Conservation (phyloP, 768 basidiomycete genomes). For the Suillus luteus region DNA sequence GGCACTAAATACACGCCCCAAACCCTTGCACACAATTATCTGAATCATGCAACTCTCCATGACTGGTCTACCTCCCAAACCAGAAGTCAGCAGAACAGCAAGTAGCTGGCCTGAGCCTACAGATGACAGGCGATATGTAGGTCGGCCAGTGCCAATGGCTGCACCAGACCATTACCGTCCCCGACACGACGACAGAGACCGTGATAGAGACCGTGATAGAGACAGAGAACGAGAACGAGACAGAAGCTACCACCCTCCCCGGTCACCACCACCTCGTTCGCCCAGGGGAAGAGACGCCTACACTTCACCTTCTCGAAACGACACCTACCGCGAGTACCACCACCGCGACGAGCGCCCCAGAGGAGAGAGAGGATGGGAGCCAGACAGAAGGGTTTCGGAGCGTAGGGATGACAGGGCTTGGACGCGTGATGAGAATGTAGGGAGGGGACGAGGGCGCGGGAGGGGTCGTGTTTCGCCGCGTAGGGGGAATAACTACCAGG, state of each 20-base stretch:
- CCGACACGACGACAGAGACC: constrained; percentile 26
- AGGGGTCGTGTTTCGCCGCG: background rate
- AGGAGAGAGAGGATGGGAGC: constrained; percentile 11
- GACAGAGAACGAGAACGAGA: constrained; percentile 26
- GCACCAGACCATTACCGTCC: constrained; percentile 29
- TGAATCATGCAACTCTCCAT: constrained; percentile 15
- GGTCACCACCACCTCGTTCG: constrained; percentile 1
- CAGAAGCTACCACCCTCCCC: constrained; percentile 21
- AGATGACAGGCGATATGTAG: constrained; percentile 27
- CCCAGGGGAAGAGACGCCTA: constrained; percentile 1
- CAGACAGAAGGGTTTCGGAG: constrained; percentile 6
- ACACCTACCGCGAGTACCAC: background rate
- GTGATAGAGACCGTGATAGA: constrained; percentile 16
- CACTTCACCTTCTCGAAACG: background rate
- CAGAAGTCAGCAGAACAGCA: constrained; percentile 29
- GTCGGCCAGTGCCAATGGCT: constrained; percentile 18
- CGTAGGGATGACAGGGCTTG: constrained; percentile 13
- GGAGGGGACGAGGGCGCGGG: constrained; percentile 2
- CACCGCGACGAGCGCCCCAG: constrained; percentile 2
- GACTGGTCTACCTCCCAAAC: constrained; percentile 34
- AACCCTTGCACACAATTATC: background rate
- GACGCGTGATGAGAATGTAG: constrained; percentile 1
- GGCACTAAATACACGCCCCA: constrained; percentile 2
- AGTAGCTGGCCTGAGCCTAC: constrained; percentile 20
- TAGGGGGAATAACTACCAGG: constrained; percentile 7